Evolutionary conservation across 1,284 basidiomycete genomes (phyloP).

Genomic region (Sphagnurus paluster): DNA sequence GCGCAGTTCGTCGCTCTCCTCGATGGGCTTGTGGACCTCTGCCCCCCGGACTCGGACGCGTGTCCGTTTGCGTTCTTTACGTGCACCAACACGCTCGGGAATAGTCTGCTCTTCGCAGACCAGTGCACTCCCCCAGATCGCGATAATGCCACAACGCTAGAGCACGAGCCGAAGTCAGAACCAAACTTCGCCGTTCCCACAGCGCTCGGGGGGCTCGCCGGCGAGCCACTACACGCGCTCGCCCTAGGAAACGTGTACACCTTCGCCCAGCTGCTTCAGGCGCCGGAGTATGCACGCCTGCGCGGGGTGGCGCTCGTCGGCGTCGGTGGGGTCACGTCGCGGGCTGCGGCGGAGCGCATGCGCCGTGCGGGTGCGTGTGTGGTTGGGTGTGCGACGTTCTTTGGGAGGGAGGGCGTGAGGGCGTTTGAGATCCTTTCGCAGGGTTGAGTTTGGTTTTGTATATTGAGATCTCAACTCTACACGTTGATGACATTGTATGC

Average conservation of each 20-base stretch:
- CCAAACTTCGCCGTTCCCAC: constrained; percentile 69
- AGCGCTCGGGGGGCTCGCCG: constrained; percentile 69
- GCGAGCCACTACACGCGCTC: constrained; percentile 72
- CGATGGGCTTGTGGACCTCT: constrained; percentile 32
- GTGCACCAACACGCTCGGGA: constrained; percentile 79
- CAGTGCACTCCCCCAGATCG: constrained; percentile 32
- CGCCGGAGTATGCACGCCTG: constrained; percentile 38
- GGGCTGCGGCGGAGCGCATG: constrained; percentile 64
- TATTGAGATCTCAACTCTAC: no score
- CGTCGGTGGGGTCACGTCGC: constrained; percentile 73
- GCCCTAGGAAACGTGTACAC: constrained; percentile 73
- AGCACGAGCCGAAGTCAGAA: no score
- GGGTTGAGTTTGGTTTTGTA: no score
- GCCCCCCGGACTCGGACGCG: constrained; percentile 20
- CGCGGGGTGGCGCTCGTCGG: constrained; percentile 63
- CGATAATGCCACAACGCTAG: constrained; percentile 11
- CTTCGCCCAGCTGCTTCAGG: constrained; percentile 51
- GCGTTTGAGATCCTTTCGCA: constrained; percentile 66
- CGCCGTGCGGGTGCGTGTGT: constrained; percentile 64
- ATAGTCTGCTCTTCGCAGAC: constrained; percentile 59
- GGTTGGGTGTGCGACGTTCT: constrained; percentile 72
- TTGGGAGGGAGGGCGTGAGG: constrained; percentile 64
- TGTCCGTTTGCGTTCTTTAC: constrained; percentile 62
- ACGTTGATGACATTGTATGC: no score
- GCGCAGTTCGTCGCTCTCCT: constrained; percentile 63